These are phyloP conservation scores for Cardamine resedifolia DNA, from an alignment of 345 rosid species.

Conservation along the genomic window DNA sequence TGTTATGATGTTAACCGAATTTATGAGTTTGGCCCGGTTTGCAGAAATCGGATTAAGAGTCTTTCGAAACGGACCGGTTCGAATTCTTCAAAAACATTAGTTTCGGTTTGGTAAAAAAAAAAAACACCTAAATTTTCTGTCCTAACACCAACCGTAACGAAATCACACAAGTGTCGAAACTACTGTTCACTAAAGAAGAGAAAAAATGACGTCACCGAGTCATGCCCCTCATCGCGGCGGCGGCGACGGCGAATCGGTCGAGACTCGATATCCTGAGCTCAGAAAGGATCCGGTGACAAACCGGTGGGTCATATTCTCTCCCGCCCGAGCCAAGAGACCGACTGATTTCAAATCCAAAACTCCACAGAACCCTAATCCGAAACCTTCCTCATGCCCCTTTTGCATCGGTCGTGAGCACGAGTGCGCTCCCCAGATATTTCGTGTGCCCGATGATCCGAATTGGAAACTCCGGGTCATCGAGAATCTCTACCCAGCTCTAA, in stretches of 20 bases:
- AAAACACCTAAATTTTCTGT: not conserved
- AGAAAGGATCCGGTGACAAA: constrained; percentile 59
- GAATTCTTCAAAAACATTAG: not conserved
- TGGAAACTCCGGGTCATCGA: constrained; percentile 85
- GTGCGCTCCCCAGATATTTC: constrained; percentile 87
- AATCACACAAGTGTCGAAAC: constrained; percentile 7
- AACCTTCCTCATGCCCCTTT: constrained; percentile 58
- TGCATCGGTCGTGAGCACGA: constrained; percentile 81
- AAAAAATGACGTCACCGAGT: constrained; percentile 40
- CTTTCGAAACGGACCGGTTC: constrained; percentile 1
- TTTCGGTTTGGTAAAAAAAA: not conserved
- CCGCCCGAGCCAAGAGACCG: constrained; percentile 75
- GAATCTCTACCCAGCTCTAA: constrained; percentile 82
- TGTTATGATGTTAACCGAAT: not conserved
- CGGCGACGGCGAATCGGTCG: constrained; percentile 23
- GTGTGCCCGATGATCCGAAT: constrained; percentile 51
- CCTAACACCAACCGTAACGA: not conserved
- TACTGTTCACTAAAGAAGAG: not conserved
- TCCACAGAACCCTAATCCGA: constrained; percentile 41
- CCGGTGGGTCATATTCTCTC: constrained; percentile 79
- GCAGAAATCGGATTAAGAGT: not conserved
- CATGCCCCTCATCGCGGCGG: constrained; percentile 27
- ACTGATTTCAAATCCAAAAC: constrained; percentile 74
- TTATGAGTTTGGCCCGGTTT: not conserved
- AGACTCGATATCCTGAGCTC: constrained; percentile 55